Percentiles rank a stretch among this genome's conserved stretches.
phyloP scores from a whole-genome alignment of 2,329 filamentous ascomycete species.

The Dothideomycetes sp. region DNA sequence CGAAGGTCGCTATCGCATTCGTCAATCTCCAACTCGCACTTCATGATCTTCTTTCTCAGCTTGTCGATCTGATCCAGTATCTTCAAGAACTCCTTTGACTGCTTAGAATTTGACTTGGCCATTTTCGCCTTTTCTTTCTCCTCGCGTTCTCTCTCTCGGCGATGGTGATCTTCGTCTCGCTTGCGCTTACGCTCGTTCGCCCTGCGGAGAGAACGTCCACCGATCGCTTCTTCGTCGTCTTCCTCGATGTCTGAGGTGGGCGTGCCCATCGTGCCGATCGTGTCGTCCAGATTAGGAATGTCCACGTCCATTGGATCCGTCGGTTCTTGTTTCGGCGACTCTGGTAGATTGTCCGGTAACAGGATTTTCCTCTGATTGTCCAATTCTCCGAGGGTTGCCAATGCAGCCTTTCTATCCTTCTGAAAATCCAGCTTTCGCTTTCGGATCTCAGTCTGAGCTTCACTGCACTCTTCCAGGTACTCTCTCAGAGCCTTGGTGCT shows the following conservation, averaged over 20 bases:
- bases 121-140: slow-evolving; percentile 47
- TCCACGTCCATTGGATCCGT: slow-evolving; percentile 34
- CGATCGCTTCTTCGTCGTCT: slow-evolving; percentile 55
- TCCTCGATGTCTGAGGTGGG: slow-evolving; percentile 45
- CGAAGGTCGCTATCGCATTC: slow-evolving; percentile 83
- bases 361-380: slow-evolving; percentile 65
- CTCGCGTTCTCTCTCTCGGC: slow-evolving; percentile 55
- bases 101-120: slow-evolving; percentile 45
- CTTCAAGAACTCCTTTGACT: slow-evolving; percentile 81
- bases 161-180: slow-evolving; percentile 48
- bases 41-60: slow-evolving; percentile 67
- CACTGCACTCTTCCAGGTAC: slow-evolving; percentile 85
- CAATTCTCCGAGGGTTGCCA: slow-evolving; percentile 36
- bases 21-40: slow-evolving; percentile 76
- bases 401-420: slow-evolving; percentile 50
- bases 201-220: slow-evolving; percentile 44
- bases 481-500: slow-evolving; percentile 77
- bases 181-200: slow-evolving; percentile 51
- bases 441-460: slow-evolving; percentile 86
- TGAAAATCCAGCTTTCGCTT: slow-evolving; percentile 95
- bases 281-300: slow-evolving; percentile 16
- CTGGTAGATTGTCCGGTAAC: slow-evolving; percentile 60
- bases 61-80: slow-evolving; percentile 81
- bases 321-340: slow-evolving; percentile 40
- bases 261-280: slow-evolving; percentile 50